A percentile compares a stretch with the other conserved stretches of the same genome.
Evolutionary conservation across 2,329 filamentous ascomycete species (phyloP).

Genomic region (Ambrosiella cleistominuta): DNA sequence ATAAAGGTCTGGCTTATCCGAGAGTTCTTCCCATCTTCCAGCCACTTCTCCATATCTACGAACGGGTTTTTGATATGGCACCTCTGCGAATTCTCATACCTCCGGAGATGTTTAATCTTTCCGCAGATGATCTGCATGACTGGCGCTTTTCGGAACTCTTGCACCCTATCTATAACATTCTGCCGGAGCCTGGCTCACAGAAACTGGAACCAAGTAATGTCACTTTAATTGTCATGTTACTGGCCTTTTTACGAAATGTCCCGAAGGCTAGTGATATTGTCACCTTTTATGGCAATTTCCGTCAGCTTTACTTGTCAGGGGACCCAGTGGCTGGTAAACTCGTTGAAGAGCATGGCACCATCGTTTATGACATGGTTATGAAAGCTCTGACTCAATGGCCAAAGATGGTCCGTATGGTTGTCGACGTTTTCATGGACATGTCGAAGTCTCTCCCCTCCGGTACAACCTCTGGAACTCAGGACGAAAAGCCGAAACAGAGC

Average conservation of each 20-base stretch:
- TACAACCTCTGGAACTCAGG: no score
- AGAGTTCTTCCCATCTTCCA: slow-evolving; percentile 25
- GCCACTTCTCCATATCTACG: slow-evolving; percentile 32
- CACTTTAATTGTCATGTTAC: slow-evolving; percentile 30
- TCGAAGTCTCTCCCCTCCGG: slow-evolving; percentile 18
- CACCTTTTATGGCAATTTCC: slow-evolving; percentile 31
- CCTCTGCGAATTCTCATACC: slow-evolving; percentile 26
- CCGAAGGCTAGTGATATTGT: slow-evolving; percentile 24
- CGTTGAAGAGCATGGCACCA: slow-evolving; percentile 24
- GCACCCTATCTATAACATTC: slow-evolving; percentile 3
- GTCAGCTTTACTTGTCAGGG: slow-evolving; percentile 22
- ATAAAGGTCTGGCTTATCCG: slow-evolving; percentile 18
- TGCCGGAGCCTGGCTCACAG: background rate
- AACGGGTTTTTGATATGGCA: slow-evolving; percentile 28
- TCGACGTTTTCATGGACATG: slow-evolving; percentile 35
- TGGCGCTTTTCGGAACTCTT: slow-evolving; percentile 11
- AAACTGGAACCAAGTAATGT: slow-evolving; percentile 22
- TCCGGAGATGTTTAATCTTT: slow-evolving; percentile 11
- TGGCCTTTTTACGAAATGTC: slow-evolving; percentile 27
- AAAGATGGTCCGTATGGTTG: slow-evolving; percentile 25
- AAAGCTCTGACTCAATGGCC: slow-evolving; percentile 27
- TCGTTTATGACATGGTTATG: slow-evolving; percentile 34
- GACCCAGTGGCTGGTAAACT: slow-evolving; percentile 23
- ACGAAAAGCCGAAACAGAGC: background rate
- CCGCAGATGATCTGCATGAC: slow-evolving; percentile 6